A percentile compares a stretch with the other conserved stretches of the same genome.
These are phyloP conservation scores for Ganoderma boninense DNA, from an alignment of 1,284 basidiomycete species.

Conservation along the genomic window DNA sequence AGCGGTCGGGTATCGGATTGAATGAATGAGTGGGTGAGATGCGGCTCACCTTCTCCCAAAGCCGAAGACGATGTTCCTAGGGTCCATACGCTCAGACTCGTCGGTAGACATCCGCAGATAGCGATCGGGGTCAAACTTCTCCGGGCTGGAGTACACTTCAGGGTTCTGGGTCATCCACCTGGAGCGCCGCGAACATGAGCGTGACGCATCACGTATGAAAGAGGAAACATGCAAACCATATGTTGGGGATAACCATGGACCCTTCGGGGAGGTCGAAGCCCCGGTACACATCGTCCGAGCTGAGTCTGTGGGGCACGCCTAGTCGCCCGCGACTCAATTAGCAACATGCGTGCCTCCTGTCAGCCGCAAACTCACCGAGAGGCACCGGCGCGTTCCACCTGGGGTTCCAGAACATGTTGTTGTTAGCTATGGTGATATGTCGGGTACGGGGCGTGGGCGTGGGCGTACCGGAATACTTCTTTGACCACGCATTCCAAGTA, in stretches of 20 bases:
- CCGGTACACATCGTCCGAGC: slow-evolving; percentile 34
- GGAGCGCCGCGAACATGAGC: background rate
- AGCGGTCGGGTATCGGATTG: background rate
- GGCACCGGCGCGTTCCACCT: slow-evolving; percentile 36
- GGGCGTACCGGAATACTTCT: slow-evolving; percentile 37
- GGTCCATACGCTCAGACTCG: slow-evolving; percentile 24
- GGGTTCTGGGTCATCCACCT: slow-evolving; percentile 38
- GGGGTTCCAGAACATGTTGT: background rate
- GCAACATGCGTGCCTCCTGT: background rate
- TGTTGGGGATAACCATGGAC: slow-evolving; percentile 37
- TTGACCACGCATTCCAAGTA: slow-evolving; percentile 46
- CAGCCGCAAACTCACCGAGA: slow-evolving; percentile 28
- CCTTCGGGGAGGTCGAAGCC: slow-evolving; percentile 33
- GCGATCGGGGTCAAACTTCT: slow-evolving; percentile 36
- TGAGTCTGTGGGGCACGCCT: slow-evolving; percentile 36
- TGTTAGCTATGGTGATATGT: slow-evolving; percentile 1
- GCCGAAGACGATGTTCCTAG: slow-evolving; percentile 36
- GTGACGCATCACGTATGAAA: background rate
- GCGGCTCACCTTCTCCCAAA: slow-evolving; percentile 34
- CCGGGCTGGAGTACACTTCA: slow-evolving; percentile 31
- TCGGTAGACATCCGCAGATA: slow-evolving; percentile 28
- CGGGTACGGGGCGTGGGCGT: background rate
- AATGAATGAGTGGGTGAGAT: background rate
- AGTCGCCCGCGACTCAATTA: background rate
- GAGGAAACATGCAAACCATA: slow-evolving; percentile 32